These are phyloP conservation scores for Cercospora sp. DNA, from an alignment of 2,329 filamentous ascomycete species.

Conservation along the genomic window DNA sequence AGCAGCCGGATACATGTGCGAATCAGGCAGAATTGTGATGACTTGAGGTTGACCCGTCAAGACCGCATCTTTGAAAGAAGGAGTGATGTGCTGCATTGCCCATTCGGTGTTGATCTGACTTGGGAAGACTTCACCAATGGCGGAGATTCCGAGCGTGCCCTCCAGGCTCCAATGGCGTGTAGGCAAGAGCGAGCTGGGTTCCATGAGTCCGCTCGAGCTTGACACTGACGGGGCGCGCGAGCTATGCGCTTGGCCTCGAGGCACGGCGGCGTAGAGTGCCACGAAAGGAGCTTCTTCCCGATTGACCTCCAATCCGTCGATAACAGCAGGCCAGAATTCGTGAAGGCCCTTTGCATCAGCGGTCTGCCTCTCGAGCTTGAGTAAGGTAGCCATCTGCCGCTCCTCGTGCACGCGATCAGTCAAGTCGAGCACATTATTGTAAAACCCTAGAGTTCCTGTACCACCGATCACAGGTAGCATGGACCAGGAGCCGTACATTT, in stretches of 20 bases:
- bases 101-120: conserved; percentile 15
- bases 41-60: conserved; percentile 28
- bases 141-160: conserved; percentile 9
- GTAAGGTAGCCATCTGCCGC: conserved; percentile 25
- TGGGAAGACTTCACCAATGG: conserved; percentile 5
- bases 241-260: background rate
- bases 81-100: conserved; percentile 14
- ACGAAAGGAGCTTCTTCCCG: conserved; percentile 28
- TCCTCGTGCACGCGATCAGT: conserved; percentile 25
- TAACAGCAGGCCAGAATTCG: conserved; percentile 24
- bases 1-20: conserved; percentile 5
- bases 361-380: conserved; percentile 20
- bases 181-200: conserved; percentile 1
- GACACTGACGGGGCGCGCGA: conserved; percentile 13
- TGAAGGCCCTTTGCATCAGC: conserved; percentile 17
- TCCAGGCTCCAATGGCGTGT: conserved; percentile 16
- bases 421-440: conserved; percentile 22
- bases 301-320: conserved; percentile 22
- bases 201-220: background rate
- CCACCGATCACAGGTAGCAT: conserved; percentile 21
- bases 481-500: conserved; percentile 25
- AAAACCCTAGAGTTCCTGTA: conserved; percentile 18
- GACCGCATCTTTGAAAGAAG: conserved; percentile 11
- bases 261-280: conserved; percentile 19
- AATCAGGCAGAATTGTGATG: conserved; percentile 2